Evolutionary conservation across 352 stramenopile species (phyloP), one percentile per base, ranked within the genome.

Genomic region (Globisporangium orthogonon): DNA sequence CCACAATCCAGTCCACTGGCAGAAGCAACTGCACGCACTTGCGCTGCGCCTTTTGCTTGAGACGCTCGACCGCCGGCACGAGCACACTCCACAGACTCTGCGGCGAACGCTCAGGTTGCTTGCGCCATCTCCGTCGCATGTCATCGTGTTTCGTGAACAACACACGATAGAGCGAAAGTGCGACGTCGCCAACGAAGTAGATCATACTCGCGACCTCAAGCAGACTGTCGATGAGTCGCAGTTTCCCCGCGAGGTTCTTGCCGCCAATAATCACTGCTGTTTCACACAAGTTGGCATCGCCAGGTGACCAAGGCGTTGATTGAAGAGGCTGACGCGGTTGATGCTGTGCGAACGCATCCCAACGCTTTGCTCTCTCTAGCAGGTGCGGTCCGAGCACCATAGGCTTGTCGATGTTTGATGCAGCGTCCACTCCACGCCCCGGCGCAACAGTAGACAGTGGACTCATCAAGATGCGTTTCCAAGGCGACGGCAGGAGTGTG

Each of bases 151-250:
- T 65, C 17, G 63, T 63, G 41, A 65, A 66, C 4, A 86, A 43
- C 44, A 89, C 70, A 31, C 78, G 71, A 45, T 74, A 83, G 2
- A 93, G 46, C 40, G 71, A 72, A 49, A 76, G 71, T 0, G 78
- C 83, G 9, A 91, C 49, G 48, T 87, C 76, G 15, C 80, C 80
- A 9, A 79, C 74, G 60, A 93, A 78, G 60, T 83, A 93, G 41
- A 93, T 74, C 33, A 62, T 54, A 6, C 83, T 54, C 0, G 65
- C 78, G 17, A 76, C 52, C 45, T 93, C 76, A 3, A 93, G 28
- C 41, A 93, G 47, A 10, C 69, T 66, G 56, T 93, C 78, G 51
- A 93, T 75, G 14, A 93, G 37, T 0, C 77, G 79, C 35, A 93
- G 43, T 51, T 93, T 91, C 1, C 55, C 46, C 35, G 79, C 66